Percentiles rank a stretch among this genome's conserved stretches.
Conservation (phyloP, 345 rosid species). For the Cochlearia excelsa region DNA sequence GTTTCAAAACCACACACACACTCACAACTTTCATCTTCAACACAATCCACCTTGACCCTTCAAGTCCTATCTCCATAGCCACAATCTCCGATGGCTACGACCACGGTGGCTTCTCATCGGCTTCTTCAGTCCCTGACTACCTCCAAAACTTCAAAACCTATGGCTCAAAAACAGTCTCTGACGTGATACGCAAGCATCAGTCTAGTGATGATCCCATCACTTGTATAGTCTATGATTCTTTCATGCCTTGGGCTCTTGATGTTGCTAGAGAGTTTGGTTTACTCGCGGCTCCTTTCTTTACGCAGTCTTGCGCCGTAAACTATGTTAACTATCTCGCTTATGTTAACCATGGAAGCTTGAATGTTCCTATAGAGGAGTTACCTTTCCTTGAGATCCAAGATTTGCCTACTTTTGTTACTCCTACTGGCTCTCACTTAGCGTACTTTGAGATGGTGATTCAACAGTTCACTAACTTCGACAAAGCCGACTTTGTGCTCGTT, state of each 20-base stretch:
- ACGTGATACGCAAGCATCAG: conserved; percentile 35
- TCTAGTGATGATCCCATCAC: conserved; percentile 38
- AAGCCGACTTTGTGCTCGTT: conserved; percentile 47
- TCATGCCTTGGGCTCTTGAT: conserved; percentile 65
- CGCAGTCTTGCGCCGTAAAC: conserved; percentile 62
- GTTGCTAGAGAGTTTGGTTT: conserved; percentile 54
- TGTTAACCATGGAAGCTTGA: conserved; percentile 35
- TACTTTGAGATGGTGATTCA: conserved; percentile 47
- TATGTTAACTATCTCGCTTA: conserved; percentile 49
- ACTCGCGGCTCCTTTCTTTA: conserved; percentile 57
- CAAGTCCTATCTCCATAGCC: conserved; percentile 14
- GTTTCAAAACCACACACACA: conserved; percentile 43
- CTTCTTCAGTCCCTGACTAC: conserved; percentile 29
- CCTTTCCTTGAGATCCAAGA: conserved; percentile 49
- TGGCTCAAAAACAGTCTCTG: conserved; percentile 49
- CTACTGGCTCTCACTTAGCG: conserved; percentile 46
- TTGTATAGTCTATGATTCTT: conserved; percentile 60
- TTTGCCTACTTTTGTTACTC: conserved; percentile 53
- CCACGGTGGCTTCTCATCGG: conserved; percentile 22
- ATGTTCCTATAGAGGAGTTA: conserved; percentile 41
- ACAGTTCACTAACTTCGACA: conserved; percentile 48
- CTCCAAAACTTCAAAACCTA: conserved; percentile 35
- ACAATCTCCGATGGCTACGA: conserved; percentile 23
- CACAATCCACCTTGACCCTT: conserved; percentile 22
- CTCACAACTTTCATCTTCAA: conserved; percentile 41